Evolutionary conservation across 2,329 filamentous ascomycete genomes (phyloP).

Genomic region (Ophiostoma sp.): DNA sequence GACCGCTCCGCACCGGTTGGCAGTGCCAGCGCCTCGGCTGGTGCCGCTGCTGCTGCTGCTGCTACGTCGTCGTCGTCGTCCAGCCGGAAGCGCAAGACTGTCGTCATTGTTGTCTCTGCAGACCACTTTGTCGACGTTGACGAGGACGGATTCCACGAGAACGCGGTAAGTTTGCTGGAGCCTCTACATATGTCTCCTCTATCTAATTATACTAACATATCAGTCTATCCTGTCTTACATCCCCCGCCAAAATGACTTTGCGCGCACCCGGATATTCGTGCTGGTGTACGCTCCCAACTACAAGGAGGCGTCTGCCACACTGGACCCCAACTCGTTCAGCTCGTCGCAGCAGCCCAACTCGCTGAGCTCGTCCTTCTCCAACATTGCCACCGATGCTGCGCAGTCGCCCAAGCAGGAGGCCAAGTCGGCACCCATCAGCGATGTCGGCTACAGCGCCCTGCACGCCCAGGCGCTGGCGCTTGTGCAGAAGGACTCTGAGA

Average conservation of each 20-base stretch:
- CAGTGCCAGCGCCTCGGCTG: not conserved
- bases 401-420: conserved; percentile 61
- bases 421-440: conserved; percentile 43
- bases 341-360: conserved; percentile 49
- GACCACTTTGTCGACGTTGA: conserved; percentile 59
- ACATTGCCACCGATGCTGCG: conserved; percentile 70
- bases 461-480: conserved; percentile 73
- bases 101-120: conserved; percentile 85
- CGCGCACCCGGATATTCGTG: conserved; percentile 72
- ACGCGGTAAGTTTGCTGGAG: conserved; percentile 61
- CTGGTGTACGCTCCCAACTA: conserved; percentile 82
- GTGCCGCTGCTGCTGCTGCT: not conserved
- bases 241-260: conserved; percentile 68
- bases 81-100: conserved; percentile 59
- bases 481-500: conserved; percentile 79
- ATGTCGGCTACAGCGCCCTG: conserved; percentile 67
- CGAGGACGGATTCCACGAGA: conserved; percentile 62
- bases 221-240: conserved; percentile 87
- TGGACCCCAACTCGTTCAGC: conserved; percentile 26
- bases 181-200: not conserved
- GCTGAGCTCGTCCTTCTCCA: conserved; percentile 77
- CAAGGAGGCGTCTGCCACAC: conserved; percentile 61
- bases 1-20: conserved; percentile 25
- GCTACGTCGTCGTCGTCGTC: not conserved
- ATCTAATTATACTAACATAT: not conserved